Evolutionary conservation across 805 yeast genomes (phyloP).

Genomic region (Zygoascus ofunaensis): DNA sequence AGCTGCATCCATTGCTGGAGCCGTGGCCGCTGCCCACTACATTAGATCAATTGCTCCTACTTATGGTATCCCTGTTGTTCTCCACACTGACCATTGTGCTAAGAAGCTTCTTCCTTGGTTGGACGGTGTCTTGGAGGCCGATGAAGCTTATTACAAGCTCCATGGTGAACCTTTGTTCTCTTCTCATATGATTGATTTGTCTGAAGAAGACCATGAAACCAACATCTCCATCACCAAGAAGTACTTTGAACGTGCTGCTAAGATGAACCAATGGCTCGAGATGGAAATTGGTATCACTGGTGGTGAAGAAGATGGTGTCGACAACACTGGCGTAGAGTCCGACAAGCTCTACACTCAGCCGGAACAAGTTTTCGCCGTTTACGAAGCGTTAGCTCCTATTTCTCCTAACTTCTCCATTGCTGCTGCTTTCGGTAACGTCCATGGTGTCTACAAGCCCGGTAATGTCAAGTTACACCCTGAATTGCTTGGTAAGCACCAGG

Average conservation of each 20-base stretch:
- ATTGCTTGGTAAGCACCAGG: slow-evolving; percentile 92
- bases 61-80: slow-evolving; percentile 92
- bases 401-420: slow-evolving; percentile 98
- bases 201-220: slow-evolving; percentile 94
- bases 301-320: slow-evolving; percentile 99
- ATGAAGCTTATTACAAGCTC: slow-evolving; percentile 77
- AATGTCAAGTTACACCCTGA: slow-evolving; percentile 89
- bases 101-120: slow-evolving; percentile 96
- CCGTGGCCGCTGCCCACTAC: slow-evolving; percentile 96
- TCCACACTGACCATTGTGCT: slow-evolving; percentile 99
- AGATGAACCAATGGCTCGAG: slow-evolving; percentile 95
- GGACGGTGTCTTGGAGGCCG: slow-evolving; percentile 96
- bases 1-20: slow-evolving; percentile 87
- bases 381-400: slow-evolving; percentile 82
- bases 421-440: slow-evolving; percentile 98
- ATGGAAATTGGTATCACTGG: slow-evolving; percentile 99
- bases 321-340: slow-evolving; percentile 88
- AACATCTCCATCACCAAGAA: slow-evolving; percentile 90
- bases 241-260: slow-evolving; percentile 90
- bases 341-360: slow-evolving; percentile 88
- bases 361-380: slow-evolving; percentile 86
- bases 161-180: slow-evolving; percentile 96
- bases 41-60: slow-evolving; percentile 93
- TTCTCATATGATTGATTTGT: slow-evolving; percentile 96
- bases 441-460: slow-evolving; percentile 99